Percentiles rank a stretch among this genome's conserved stretches.
Evolutionary conservation across 768 basidiomycete species (phyloP).

Genomic region (Phanerochaete carnosa): DNA sequence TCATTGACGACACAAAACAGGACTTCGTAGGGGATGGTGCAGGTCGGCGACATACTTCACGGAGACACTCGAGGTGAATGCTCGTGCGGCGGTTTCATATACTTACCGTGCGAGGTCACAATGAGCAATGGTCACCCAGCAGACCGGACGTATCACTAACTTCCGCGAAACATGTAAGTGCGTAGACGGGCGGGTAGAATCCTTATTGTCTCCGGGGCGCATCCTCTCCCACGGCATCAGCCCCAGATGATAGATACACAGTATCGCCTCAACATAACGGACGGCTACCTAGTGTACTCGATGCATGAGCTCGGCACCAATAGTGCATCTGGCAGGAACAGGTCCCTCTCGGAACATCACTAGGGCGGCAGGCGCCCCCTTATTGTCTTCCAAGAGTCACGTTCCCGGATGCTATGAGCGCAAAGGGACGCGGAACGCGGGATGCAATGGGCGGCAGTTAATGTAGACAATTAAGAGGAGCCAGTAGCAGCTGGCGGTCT

Average conservation of each 20-base stretch:
- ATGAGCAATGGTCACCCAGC: neutral
- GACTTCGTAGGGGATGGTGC: constrained; percentile 51
- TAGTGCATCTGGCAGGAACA: too few species aligned
- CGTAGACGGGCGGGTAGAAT: neutral
- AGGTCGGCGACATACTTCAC: constrained; percentile 34
- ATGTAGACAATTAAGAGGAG: neutral
- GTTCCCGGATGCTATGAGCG: neutral
- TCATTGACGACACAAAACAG: constrained; percentile 51
- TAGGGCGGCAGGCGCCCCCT: neutral
- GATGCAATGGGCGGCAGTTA: neutral
- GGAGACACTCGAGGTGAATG: neutral
- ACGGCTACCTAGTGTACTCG: neutral
- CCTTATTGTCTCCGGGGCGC: neutral
- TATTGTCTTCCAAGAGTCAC: constrained; percentile 11
- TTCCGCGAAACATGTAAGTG: neutral
- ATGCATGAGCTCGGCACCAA: neutral
- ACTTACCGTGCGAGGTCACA: neutral
- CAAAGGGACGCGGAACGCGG: neutral
- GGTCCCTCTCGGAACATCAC: neutral
- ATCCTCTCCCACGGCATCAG: neutral
- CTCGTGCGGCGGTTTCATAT: neutral
- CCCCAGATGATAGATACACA: neutral
- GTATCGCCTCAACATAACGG: neutral
- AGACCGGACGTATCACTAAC: neutral
- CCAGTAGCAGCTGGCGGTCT: neutral